phyloP scores from a whole-genome alignment of 176 grass and related monocot genomes.

The Pontederia crassipes region DNA sequence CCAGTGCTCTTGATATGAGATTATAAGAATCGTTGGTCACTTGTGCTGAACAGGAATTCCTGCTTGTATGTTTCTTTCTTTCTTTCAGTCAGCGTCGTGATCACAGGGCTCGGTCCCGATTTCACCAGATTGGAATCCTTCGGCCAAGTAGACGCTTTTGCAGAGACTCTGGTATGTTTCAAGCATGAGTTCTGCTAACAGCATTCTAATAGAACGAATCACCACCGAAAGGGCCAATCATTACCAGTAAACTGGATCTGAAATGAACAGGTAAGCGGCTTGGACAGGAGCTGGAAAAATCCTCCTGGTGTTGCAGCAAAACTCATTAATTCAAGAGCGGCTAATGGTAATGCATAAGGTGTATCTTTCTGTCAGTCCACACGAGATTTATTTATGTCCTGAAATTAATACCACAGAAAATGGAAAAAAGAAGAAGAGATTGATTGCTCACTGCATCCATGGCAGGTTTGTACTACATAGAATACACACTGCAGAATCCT shows the following conservation, averaged over 20 bases:
- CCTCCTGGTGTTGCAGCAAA: slow-evolving; percentile 70
- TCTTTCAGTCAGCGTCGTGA: slow-evolving; percentile 71
- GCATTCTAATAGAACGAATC: too few species aligned
- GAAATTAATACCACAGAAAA: neutral
- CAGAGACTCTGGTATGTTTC: slow-evolving; percentile 55
- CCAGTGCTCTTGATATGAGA: neutral
- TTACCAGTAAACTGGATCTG: too few species aligned
- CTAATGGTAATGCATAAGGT: slow-evolving; percentile 34
- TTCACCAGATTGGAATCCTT: slow-evolving; percentile 93
- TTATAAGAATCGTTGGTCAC: neutral
- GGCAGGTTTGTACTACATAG: slow-evolving; percentile 72
- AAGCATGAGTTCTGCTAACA: neutral
- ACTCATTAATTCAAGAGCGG: slow-evolving; percentile 51
- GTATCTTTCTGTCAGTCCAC: neutral
- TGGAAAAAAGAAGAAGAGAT: neutral
- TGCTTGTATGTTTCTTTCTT: neutral
- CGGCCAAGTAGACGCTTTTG: slow-evolving; percentile 75
- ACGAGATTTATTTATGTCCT: neutral
- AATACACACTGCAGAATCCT: slow-evolving; percentile 84
- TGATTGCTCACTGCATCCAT: neutral
- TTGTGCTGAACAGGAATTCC: neutral
- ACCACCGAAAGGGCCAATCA: too few species aligned
- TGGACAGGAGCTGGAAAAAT: slow-evolving; percentile 78
- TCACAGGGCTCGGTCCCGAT: slow-evolving; percentile 85
- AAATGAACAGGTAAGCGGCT: slow-evolving; percentile 48